Evolutionary conservation across 306 rosid genomes (phyloP), one percentile per base, ranked within the genome.

Genomic region (Casuarina glauca): DNA sequence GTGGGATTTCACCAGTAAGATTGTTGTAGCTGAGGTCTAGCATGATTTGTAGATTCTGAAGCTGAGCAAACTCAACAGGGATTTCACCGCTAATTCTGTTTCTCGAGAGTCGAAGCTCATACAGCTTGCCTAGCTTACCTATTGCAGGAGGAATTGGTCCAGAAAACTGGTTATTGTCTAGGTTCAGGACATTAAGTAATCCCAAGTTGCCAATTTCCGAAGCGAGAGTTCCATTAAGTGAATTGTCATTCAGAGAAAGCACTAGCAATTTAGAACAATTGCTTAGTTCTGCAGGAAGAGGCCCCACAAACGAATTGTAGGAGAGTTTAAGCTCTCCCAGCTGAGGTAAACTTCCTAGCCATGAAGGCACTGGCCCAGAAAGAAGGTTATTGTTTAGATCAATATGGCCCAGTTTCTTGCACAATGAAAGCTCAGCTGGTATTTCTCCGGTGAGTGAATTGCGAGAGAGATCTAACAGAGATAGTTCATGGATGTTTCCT

Each of bases 261-360:
- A 91, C 84, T 36, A 95, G 68, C 87, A 95, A 79, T 60, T 87
- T 88, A 39, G 94, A 91, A 79, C 97, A 91, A 54, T 86, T 84
- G 88, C 91, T 91, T 48, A 91, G 78, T 80, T 84, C 89, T 16
- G 46, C 73, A 53, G 97, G 99, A 75, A 91, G 82, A 66, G 90
- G 75, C 75, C 97, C 93, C 5, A 83, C 80, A 78, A 95, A 86
- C 32, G 48, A 80, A 79, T 95, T 95, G 60, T 84, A 88, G 6
- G 90, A 91, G n/a, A 95, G 90, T 83, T 86, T 93, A 78, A 95
- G 74, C 89, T 93, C 94, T 73, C 96, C 99, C 52, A 95, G 52
- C 75, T 79, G 83, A 63, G 91, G 89, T 77, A 95, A 88, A 69
- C 80, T 82, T 73, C 89, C 99, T n/a, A 95, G 79, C 99, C 99